These are phyloP conservation scores for Ogataea paraovalis DNA, from an alignment of 805 yeast species.

Conservation along the genomic window DNA sequence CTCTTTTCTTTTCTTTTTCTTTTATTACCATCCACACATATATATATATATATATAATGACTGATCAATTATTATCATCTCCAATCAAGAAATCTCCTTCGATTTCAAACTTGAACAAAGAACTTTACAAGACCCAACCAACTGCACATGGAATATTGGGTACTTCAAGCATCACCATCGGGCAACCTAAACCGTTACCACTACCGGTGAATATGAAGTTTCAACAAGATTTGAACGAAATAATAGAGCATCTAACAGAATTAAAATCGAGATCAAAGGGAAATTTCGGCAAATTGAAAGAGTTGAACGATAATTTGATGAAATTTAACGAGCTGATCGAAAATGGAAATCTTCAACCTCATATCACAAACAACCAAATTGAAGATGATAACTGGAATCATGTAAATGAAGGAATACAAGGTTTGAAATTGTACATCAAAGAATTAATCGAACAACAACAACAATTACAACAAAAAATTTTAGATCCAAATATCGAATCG, in stretches of 20 bases:
- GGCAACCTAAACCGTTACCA: conserved; percentile 21
- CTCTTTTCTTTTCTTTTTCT: background rate
- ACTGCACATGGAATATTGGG: conserved; percentile 4
- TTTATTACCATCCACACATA: background rate
- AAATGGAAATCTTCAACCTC: background rate
- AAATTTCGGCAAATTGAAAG: conserved; percentile 16
- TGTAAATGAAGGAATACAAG: background rate
- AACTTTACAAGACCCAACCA: conserved; percentile 10
- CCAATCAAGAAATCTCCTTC: conserved; percentile 22
- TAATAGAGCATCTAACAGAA: conserved; percentile 14
- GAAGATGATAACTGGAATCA: conserved; percentile 1
- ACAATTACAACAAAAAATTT: background rate
- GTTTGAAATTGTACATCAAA: background rate
- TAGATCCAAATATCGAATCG: background rate
- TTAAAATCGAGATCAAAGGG: conserved; percentile 19
- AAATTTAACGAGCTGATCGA: conserved; percentile 13
- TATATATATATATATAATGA: background rate
- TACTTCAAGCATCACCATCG: conserved; percentile 1
- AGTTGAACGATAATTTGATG: conserved; percentile 19
- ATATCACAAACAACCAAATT: background rate
- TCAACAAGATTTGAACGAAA: conserved; percentile 17
- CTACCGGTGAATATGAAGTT: conserved; percentile 18
- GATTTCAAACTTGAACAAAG: conserved; percentile 16
- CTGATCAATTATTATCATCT: conserved; percentile 4
- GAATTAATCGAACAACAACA: background rate